A percentile compares a stretch with the other conserved stretches of the same genome.
Conservation (phyloP, 306 rosid species). For the Ormosia semicastrata region DNA sequence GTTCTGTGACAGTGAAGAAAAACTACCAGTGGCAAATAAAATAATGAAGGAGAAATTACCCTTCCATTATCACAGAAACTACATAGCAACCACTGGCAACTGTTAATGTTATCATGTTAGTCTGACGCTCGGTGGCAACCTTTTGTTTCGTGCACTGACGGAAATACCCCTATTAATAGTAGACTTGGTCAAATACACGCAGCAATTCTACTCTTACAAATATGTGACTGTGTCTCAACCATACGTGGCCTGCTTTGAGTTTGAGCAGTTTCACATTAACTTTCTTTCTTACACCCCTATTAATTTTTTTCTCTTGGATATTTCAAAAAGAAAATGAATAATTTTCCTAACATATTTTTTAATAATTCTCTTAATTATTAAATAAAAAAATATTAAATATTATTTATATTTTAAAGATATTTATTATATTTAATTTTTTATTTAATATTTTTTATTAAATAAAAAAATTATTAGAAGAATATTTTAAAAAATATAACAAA, state of each 20-base stretch:
- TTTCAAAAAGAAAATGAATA: no score
- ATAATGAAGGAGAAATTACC: conserved; percentile 24
- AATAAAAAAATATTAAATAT: no score
- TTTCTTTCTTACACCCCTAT: neutral
- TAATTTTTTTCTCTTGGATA: neutral
- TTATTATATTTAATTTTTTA: no score
- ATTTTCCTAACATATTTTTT: no score
- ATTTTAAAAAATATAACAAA: no score
- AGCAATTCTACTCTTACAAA: neutral
- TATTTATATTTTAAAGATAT: no score
- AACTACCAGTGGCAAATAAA: conserved; percentile 25
- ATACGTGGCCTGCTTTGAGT: neutral
- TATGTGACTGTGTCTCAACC: neutral
- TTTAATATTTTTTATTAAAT: no score
- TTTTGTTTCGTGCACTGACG: neutral
- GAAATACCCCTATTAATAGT: neutral
- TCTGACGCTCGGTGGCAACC: neutral
- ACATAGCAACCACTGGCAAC: conserved; percentile 40
- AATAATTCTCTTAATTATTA: no score
- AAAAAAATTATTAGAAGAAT: no score
- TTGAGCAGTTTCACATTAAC: neutral
- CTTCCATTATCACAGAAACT: conserved; percentile 36
- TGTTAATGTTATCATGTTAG: neutral
- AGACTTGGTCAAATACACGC: conserved; percentile 30
- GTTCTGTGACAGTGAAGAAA: conserved; percentile 11